Conservation (phyloP, 1,284 basidiomycete species). For the Porodaedalea pini region DNA sequence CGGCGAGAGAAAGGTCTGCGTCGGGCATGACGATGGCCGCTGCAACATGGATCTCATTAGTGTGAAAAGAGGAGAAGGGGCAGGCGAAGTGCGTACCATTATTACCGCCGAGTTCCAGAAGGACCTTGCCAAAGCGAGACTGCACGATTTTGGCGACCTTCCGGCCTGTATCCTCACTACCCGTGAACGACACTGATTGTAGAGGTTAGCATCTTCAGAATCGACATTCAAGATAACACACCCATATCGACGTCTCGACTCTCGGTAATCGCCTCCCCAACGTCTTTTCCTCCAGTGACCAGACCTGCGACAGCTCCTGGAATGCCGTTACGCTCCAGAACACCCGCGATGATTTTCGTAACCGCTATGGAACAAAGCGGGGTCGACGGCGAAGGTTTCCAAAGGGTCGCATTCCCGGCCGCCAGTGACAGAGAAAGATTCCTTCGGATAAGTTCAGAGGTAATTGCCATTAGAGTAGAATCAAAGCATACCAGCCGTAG, state of each 20-base stretch:
- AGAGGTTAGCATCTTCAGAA: background rate
- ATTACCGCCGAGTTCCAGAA: slow-evolving; percentile 94
- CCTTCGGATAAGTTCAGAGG: slow-evolving; percentile 43
- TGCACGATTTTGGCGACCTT: slow-evolving; percentile 80
- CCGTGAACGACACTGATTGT: slow-evolving; percentile 83
- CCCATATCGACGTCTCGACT: slow-evolving; percentile 74
- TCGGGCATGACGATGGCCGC: slow-evolving; percentile 91
- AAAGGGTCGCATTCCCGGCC: slow-evolving; percentile 89
- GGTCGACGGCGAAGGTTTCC: slow-evolving; percentile 92
- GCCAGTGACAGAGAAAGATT: slow-evolving; percentile 87
- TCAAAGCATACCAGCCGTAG: slow-evolving; percentile 66
- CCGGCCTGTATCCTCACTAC: slow-evolving; percentile 84
- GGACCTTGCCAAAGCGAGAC: slow-evolving; percentile 77
- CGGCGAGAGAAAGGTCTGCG: slow-evolving; percentile 85
- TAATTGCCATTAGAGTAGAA: background rate
- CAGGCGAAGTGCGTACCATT: slow-evolving; percentile 54
- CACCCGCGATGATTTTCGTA: slow-evolving; percentile 76
- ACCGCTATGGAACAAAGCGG: slow-evolving; percentile 86
- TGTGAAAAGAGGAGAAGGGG: background rate
- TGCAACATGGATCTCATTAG: slow-evolving; percentile 3
- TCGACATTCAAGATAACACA: slow-evolving; percentile 27
- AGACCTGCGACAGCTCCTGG: slow-evolving; percentile 82
- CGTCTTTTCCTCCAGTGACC: slow-evolving; percentile 78
- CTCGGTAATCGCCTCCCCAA: slow-evolving; percentile 76
- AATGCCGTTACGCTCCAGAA: slow-evolving; percentile 79